Base-by-base conservation (phyloP, 1,284 basidiomycete genomes). In the Afroboletus lepidellus region DNA sequence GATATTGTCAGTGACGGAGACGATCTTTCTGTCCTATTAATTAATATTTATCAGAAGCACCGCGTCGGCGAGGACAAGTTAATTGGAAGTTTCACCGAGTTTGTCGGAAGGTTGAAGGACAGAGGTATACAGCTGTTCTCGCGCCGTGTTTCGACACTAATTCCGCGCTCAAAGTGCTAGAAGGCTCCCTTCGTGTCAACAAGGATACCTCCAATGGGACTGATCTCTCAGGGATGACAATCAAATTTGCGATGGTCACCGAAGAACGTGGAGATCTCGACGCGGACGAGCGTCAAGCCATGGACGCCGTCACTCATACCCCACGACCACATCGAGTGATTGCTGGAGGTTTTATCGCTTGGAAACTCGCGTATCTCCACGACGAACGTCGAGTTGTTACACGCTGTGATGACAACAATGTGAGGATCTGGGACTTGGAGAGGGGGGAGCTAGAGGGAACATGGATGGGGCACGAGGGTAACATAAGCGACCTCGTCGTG, bases 1-100 rank as follows among this genome's bases (percentile, higher is more conserved):
- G 49, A n/a, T 7, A 15, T 18, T n/a, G 20, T 39, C 29, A 57
- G 55, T 5, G 29, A 48, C 13, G 49, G 18, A 34, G 32, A 51
- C 6, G 29, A 57, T 20, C 21, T 3, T 30, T 48, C 54, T 8
- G 5, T 5, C 2, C 9, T 7, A 6, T 8, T 57, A 3, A 4
- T 29, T 13, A 13, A 39, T 3, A 25, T 49, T 38, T 49, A 49
- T 32, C 27, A 30, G 21, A 51, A 42, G n/a, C 20, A 34, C 15
- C 29, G 8, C 7, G 0, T 33, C 15, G 1, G 32, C 18, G 48
- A 41, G 29, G 16, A 45, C 12, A 15, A 39, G n/a, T 1, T 38
- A 11, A 32, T 57, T 30, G 54, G 21, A 38, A 39, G 15, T 16
- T 15, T 56, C 5, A 15, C 9, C 9, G 29, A 41, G 2, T 4